phyloP scores from a whole-genome alignment of 202 grass and related monocot genomes.

The Carex arenaria region DNA sequence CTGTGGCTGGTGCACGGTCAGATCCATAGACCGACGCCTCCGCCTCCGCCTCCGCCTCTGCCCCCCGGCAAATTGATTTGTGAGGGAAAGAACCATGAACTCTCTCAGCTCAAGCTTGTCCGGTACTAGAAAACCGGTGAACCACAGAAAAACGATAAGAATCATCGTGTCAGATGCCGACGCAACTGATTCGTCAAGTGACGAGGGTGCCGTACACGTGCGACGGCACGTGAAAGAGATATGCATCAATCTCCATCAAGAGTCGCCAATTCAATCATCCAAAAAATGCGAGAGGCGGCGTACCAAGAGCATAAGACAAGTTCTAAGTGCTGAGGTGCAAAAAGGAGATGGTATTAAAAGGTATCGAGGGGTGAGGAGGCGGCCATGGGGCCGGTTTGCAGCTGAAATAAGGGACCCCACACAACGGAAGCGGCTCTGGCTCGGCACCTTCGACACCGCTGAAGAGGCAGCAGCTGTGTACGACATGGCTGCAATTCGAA shows the following conservation, averaged over 20 bases:
- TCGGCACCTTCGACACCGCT: slow-evolving; percentile 15
- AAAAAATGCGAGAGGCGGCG: slow-evolving; percentile 9
- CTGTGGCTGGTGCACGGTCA: neutral
- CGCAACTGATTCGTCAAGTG: slow-evolving; percentile 15
- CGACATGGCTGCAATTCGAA: slow-evolving; percentile 12
- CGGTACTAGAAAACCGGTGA: neutral
- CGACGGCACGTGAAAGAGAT: slow-evolving; percentile 1
- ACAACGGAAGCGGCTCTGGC: slow-evolving; percentile 24
- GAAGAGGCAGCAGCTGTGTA: slow-evolving; percentile 9
- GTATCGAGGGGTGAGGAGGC: slow-evolving; percentile 19
- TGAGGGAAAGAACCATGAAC: neutral
- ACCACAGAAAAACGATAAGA: neutral
- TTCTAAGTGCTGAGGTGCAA: neutral
- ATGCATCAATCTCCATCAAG: neutral
- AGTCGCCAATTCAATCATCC: neutral
- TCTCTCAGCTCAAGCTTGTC: neutral
- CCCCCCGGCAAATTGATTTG: neutral
- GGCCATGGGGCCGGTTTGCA: slow-evolving; percentile 19
- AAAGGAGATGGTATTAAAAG: neutral
- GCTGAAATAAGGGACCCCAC: slow-evolving; percentile 22
- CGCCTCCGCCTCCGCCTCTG: neutral
- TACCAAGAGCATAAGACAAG: slow-evolving; percentile 18
- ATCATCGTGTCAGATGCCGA: slow-evolving; percentile 13
- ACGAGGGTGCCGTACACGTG: neutral
- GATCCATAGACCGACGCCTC: neutral